Evolutionary conservation across 164 flowering plant genomes (phyloP).

Genomic region (Liquidambar formosana): DNA sequence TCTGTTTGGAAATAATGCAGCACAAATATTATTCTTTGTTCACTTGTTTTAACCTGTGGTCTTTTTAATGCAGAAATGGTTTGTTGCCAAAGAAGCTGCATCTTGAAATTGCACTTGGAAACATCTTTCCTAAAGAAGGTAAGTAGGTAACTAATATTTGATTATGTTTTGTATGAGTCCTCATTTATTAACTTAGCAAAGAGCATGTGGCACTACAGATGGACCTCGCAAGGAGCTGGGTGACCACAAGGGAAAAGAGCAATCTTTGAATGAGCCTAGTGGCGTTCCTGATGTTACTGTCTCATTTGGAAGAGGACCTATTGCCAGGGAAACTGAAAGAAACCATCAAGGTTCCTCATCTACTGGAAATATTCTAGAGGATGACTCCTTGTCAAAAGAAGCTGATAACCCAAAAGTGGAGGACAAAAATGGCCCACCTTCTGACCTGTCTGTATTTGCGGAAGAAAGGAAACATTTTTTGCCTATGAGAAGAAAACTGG

Average conservation of each 20-base stretch:
- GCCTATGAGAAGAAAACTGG: conserved; percentile 37
- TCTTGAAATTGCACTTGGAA: conserved; percentile 94
- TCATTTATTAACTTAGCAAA: conserved; percentile 16
- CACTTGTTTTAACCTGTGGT: conserved; percentile 7
- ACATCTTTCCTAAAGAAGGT: conserved; percentile 72
- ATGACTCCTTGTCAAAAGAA: conserved; percentile 38
- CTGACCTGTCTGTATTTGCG: conserved; percentile 27
- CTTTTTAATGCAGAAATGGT: conserved; percentile 59
- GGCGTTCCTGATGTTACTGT: conserved; percentile 31
- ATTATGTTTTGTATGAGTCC: conserved; percentile 4
- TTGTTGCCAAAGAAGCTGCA: conserved; percentile 83
- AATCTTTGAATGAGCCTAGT: conserved; percentile 34
- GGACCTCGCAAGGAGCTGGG: conserved; percentile 44
- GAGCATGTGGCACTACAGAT: conserved; percentile 47
- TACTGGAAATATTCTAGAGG: conserved; percentile 40
- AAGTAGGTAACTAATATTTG: conserved; percentile 4
- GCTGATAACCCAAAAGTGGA: conserved; percentile 36
- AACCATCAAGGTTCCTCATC: conserved; percentile 41
- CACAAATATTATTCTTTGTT: not conserved
- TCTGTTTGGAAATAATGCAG: not conserved
- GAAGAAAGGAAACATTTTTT: conserved; percentile 46
- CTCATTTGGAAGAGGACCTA: conserved; percentile 39
- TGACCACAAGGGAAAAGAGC: conserved; percentile 52
- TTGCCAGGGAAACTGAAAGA: conserved; percentile 39
- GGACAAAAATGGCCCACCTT: conserved; percentile 28